Evolutionary conservation across 1,284 basidiomycete species (phyloP), one percentile per base, ranked within the genome.

Genomic region (Cutaneotrichosporon dermatis): DNA sequence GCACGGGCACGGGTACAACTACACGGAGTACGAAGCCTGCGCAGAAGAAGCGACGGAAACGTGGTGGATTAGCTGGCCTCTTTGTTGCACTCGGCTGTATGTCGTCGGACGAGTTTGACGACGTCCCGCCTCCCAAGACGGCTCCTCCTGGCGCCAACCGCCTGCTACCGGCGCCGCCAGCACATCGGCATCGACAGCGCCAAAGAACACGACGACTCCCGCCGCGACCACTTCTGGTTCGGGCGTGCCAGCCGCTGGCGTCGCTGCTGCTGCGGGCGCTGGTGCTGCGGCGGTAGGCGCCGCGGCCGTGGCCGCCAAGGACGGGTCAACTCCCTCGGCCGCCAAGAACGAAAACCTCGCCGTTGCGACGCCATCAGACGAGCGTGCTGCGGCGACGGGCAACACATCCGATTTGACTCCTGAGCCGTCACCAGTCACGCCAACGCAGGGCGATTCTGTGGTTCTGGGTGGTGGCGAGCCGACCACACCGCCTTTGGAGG

Each of bases 91-190:
- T 76, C 1, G 75, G 73, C 54, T 76, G 75, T 61, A 59, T 76
- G 36, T 73, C 71, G 2, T 68, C 71, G 10, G 64, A 67, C 50
- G 75, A 74, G 45, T 73, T 74, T 61, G 75, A 76, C 57, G 74
- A 76, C 53, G 67, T 66, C 39, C 56, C 56, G 9, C 60, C 66
- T 8, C 49, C 55, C 46, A 59, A 59, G 54, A 44, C 57, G 9
- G 60, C 57, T 15, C 55, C 55, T n/a, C 42, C 60, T 6, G 39
- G 15, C 34, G 51, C 45, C 3, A 48, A 25, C 46, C 25, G 39
- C 12, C 45, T 37, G 35, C 49, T 44, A 11, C 44, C 36, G 33
- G 16, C 35, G 39, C 40, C 33, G 60, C 39, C 55, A 44, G 12
- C 5, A 42, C 60, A 3, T 36, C 59, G 33, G 36, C 53, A 25